These are phyloP conservation scores for Cyberlindnera maritima DNA, from an alignment of 805 yeast species.

Conservation along the genomic window DNA sequence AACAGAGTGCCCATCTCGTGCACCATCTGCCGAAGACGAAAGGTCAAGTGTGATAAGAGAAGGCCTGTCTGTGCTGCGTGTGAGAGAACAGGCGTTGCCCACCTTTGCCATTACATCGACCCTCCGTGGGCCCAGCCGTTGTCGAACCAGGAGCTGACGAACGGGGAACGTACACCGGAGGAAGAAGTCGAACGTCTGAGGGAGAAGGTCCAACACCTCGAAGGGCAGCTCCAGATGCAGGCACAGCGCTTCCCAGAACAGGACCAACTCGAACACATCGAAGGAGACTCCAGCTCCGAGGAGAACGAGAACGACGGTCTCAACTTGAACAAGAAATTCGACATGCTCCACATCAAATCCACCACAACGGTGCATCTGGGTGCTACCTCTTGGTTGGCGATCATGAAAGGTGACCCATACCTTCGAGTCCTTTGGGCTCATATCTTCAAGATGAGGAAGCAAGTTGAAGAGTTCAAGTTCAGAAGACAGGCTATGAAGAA, in stretches of 20 bases:
- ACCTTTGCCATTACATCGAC: constrained; percentile 54
- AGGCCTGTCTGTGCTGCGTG: constrained; percentile 58
- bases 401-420: constrained; percentile 58
- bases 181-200: constrained; percentile 51
- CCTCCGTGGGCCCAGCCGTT: constrained; percentile 57
- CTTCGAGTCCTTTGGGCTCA: constrained; percentile 53
- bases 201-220: constrained; percentile 51
- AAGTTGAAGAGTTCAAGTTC: constrained; percentile 28
- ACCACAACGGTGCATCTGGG: constrained; percentile 45
- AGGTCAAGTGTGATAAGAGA: constrained; percentile 48
- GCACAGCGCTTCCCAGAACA: background rate
- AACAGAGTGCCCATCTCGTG: constrained; percentile 48
- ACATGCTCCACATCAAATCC: constrained; percentile 41
- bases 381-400: constrained; percentile 57
- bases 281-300: background rate
- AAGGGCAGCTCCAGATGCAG: constrained; percentile 13
- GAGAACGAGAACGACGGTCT: constrained; percentile 25
- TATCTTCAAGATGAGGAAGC: constrained; percentile 41
- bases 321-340: constrained; percentile 40
- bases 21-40: constrained; percentile 46
- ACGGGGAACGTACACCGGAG: constrained; percentile 46
- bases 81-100: constrained; percentile 55
- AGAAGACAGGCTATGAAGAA: constrained; percentile 4
- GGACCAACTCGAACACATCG: background rate
- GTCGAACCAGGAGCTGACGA: constrained; percentile 43